Conservation (phyloP, 2,329 filamentous ascomycete species). For the Harringtonia aguacate region DNA sequence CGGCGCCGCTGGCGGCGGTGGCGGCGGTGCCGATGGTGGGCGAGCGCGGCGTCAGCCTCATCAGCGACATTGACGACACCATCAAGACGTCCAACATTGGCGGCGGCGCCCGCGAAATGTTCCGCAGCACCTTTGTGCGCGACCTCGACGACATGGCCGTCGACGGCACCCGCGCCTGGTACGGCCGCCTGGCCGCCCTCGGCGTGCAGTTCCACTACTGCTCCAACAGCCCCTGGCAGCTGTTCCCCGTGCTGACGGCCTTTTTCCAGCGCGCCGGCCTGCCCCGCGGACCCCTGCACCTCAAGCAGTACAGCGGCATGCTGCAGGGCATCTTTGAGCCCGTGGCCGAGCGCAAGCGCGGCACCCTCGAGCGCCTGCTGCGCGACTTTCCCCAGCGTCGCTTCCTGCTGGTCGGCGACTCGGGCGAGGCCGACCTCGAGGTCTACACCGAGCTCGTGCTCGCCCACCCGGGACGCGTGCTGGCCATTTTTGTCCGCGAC, state of each 20-base stretch:
- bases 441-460: slow-evolving; percentile 92
- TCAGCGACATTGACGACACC: slow-evolving; percentile 96
- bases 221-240: slow-evolving; percentile 98
- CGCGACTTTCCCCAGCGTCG: slow-evolving; percentile 80
- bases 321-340: slow-evolving; percentile 97
- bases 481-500: slow-evolving; percentile 89
- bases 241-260: slow-evolving; percentile 78
- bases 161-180: slow-evolving; percentile 86
- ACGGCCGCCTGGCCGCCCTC: slow-evolving; percentile 61
- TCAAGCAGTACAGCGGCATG: slow-evolving; percentile 97
- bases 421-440: slow-evolving; percentile 91
- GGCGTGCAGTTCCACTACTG: slow-evolving; percentile 92
- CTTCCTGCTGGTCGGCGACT: slow-evolving; percentile 90
- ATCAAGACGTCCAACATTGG: slow-evolving; percentile 92
- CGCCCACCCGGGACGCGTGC: slow-evolving; percentile 70
- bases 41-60: slow-evolving; percentile 73
- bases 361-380: slow-evolving; percentile 74
- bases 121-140: slow-evolving; percentile 88
- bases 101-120: slow-evolving; percentile 82
- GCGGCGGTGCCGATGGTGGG: slow-evolving; percentile 71
- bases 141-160: slow-evolving; percentile 74
- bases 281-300: slow-evolving; percentile 79
- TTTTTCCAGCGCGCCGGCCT: slow-evolving; percentile 75
- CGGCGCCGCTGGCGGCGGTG: slow-evolving; percentile 68
- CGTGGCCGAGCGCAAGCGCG: slow-evolving; percentile 87